Percentiles rank a stretch among this genome's conserved stretches.
Evolutionary conservation across 2,329 filamentous ascomycete species (phyloP).

Genomic region (Coleophoma cylindrospora): DNA sequence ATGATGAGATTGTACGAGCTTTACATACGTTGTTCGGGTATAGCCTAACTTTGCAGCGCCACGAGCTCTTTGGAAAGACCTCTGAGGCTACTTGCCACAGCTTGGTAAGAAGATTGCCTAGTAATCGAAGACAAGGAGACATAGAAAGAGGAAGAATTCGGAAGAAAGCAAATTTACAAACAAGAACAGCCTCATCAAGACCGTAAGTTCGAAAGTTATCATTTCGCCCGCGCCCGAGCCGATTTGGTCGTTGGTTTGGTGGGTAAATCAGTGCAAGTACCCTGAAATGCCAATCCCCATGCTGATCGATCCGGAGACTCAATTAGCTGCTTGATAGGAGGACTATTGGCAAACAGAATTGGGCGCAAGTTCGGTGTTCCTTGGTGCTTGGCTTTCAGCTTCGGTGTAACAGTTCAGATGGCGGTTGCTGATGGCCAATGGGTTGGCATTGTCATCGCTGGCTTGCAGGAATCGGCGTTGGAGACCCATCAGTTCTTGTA

Average conservation of each 20-base stretch:
- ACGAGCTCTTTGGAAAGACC: too few species aligned
- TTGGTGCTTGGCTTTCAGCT: slow-evolving; percentile 52
- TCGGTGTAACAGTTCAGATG: slow-evolving; percentile 65
- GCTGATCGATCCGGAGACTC: slow-evolving; percentile 72
- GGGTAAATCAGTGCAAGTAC: slow-evolving; percentile 31
- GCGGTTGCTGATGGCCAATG: slow-evolving; percentile 47
- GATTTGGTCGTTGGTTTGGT: slow-evolving; percentile 57
- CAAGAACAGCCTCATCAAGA: slow-evolving; percentile 12
- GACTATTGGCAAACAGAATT: slow-evolving; percentile 60
- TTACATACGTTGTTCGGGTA: too few species aligned
- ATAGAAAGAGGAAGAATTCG: too few species aligned
- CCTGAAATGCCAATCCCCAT: slow-evolving; percentile 23
- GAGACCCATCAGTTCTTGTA: slow-evolving; percentile 59
- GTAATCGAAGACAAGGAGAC: too few species aligned
- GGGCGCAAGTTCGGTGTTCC: slow-evolving; percentile 57
- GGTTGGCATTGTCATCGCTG: slow-evolving; percentile 59
- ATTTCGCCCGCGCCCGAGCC: slow-evolving; percentile 54
- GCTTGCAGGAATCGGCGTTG: slow-evolving; percentile 63
- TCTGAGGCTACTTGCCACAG: too few species aligned
- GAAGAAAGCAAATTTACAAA: too few species aligned
- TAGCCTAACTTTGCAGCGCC: too few species aligned
- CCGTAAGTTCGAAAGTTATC: slow-evolving; percentile 12
- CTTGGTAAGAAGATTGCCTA: too few species aligned
- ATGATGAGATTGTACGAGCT: too few species aligned
- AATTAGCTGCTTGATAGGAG: slow-evolving; percentile 70